A percentile compares a stretch with the other conserved stretches of the same genome.
Conservation (phyloP, 148 eudicot species). For the Rhododendron williamsianum region DNA sequence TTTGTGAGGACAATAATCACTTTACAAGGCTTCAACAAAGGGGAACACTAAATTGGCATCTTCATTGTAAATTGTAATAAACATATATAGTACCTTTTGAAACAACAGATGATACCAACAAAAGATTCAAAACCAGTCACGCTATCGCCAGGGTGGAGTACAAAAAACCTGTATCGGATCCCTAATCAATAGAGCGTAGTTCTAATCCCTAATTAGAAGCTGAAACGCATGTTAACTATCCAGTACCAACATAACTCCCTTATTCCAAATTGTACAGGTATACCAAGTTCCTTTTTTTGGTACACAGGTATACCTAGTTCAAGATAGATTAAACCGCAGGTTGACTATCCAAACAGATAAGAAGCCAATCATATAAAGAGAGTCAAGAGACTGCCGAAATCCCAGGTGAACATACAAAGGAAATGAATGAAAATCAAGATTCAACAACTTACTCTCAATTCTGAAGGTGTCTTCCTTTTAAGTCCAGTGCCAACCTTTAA, state of each 20-base stretch:
- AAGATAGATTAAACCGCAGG: not conserved
- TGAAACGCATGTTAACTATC: not conserved
- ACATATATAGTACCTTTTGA: too few relatives aligned
- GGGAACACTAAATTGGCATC: not conserved
- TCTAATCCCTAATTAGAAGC: not conserved
- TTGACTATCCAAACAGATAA: not conserved
- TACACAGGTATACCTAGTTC: not conserved
- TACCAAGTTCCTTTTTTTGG: not conserved
- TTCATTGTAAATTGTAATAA: not conserved
- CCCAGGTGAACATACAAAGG: not conserved
- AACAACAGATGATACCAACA: not conserved
- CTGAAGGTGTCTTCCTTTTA: constrained; percentile 88
- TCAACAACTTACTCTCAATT: constrained; percentile 54
- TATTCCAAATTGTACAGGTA: not conserved
- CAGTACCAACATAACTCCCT: not conserved
- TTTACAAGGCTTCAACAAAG: not conserved
- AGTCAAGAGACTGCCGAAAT: not conserved
- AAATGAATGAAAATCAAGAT: not conserved
- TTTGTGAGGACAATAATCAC: not conserved
- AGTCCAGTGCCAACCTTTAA: constrained; percentile 30
- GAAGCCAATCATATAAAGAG: not conserved
- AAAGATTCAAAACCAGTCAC: not conserved
- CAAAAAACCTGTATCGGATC: not conserved
- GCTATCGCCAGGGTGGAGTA: not conserved
- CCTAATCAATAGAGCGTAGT: not conserved